Base-by-base conservation (phyloP, 2,329 filamentous ascomycete species). In the Arthrobotrys sphaeroides region DNA sequence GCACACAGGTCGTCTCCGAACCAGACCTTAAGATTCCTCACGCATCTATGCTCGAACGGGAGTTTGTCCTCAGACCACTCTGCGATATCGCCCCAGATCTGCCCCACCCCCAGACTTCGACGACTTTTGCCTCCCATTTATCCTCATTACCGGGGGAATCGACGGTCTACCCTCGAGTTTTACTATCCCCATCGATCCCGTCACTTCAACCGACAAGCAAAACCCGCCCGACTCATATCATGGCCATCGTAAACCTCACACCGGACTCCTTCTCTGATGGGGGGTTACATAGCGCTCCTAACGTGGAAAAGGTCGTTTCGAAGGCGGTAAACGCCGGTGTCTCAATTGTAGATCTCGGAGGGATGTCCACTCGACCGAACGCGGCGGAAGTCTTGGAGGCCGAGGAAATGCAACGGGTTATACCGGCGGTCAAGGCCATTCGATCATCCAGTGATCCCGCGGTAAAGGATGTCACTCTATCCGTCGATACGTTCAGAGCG, bases 251-350 rank as follows among this genome's bases (percentile, higher is more conserved):
- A 49, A 99, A 99, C 83, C 84, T 96, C 61, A 98, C 95, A 0
- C 94, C 94, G 0, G 94, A 99, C 83, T 98, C 94, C 7, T 99
- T 99, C 84, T 98, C 94, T 0, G 94, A 98, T 81, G 94, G 93
- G 62, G 93, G 93, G 6, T 80, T 85, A 6, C 87, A 93, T 82
- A 83, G 84, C 45, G 80, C 84, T 22, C 77, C 82, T 22, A 79
- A 84, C 24, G 85, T 95, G 24, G 83, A 85, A 10, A 81, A 84
- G 10, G 90, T 88, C 0, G 85, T 94, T 13, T 83, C 85, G 57
- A 79, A 83, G 9, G 89, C 93, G 81, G 87, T 96, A 76, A 82
- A 83, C 40, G 84, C 85, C 5, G 93, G 94, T 33, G 92, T 92
- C 12, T 90, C 89, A 10, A 94, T 98, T 78, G 89, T 98, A 79